Base-by-base conservation (phyloP, 2,329 filamentous ascomycete species). In the Purpureocillium lavendulum region DNA sequence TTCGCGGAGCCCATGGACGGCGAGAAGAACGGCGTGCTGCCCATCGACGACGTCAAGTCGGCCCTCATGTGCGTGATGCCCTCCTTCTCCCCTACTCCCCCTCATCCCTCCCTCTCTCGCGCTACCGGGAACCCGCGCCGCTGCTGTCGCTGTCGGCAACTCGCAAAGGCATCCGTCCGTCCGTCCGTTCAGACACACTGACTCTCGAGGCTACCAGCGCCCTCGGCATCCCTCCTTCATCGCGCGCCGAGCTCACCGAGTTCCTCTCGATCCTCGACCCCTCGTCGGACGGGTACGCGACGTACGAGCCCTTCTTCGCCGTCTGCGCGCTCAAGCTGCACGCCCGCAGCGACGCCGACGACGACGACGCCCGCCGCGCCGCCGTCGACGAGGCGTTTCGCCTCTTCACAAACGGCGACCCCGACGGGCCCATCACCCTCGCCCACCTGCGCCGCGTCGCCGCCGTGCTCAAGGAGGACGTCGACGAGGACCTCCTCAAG, bases 241-340 rank as follows among this genome's bases (percentile, higher is more conserved):
- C 72, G 37, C 66, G 71, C 12, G 63, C 72, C 39, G 87, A 96
- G 56, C 72, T 94, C 18, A 64, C 74, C 41, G 83, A 88, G 40
- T 88, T 96, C 54, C 66, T 87, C 36, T 78, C 81, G 17, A 75
- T 89, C 40, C 76, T 96, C 46, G 92, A 97, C 61, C 89, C 90
- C 0, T 83, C 89, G 26, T 69, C 74, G 14, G 81, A 84, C 40
- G 90, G 89, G 32, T 83, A 79, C 61, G 80, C 90, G 11, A 71
- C 77, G 7, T 97, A 89, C 62, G 73, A 80, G 43, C 79, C 82
- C 38, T 97, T 97, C 61, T 71, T 97, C 26, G 84, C 87, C 41
- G 83, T 96, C 51, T 87, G 87, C 55, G 90, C 90, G 12, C 75
- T 96, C 40, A 90, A 94, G 58, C 69, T 95, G 46, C 83, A 87